These are phyloP conservation scores for Chlorella ohadii DNA, from an alignment of 139 green algal species.

Conservation along the genomic window DNA sequence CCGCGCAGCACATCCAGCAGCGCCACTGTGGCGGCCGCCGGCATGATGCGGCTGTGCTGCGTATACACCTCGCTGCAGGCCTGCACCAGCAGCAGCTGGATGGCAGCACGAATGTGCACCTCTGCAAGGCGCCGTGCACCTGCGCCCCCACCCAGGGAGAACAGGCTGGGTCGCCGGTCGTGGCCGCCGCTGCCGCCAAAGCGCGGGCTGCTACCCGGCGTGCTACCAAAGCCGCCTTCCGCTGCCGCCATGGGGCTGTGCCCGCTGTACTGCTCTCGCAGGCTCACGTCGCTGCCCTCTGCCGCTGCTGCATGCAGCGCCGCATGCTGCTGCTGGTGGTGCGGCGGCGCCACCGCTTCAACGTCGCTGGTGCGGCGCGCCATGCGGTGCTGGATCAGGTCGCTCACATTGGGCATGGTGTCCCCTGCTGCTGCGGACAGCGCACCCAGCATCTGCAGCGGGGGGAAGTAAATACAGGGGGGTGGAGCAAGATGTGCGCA, in stretches of 20 bases:
- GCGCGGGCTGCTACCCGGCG: not conserved
- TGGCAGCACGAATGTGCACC: slow-evolving; percentile 71
- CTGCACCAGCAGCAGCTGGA: slow-evolving; percentile 92
- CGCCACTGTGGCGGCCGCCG: slow-evolving; percentile 36
- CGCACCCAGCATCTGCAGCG: slow-evolving; percentile 52
- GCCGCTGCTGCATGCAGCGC: not conserved
- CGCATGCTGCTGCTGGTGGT: no score
- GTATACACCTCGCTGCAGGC: slow-evolving; percentile 72
- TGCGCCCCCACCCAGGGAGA: slow-evolving; percentile 69
- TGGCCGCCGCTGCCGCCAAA: not conserved
- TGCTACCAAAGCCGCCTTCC: not conserved
- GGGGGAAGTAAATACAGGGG: slow-evolving; percentile 43
- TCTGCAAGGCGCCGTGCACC: slow-evolving; percentile 83
- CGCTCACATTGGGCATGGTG: slow-evolving; percentile 62
- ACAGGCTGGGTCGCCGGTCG: slow-evolving; percentile 33
- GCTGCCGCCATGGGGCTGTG: slow-evolving; percentile 9
- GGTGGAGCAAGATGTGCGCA: not conserved
- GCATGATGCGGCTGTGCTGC: slow-evolving; percentile 51
- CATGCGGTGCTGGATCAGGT: slow-evolving; percentile 38
- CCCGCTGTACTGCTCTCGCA: slow-evolving; percentile 15
- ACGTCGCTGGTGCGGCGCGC: slow-evolving; percentile 14
- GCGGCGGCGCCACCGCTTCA: not conserved
- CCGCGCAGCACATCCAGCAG: slow-evolving; percentile 76
- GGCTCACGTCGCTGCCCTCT: no score
- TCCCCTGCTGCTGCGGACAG: slow-evolving; percentile 57